A percentile compares a stretch with the other conserved stretches of the same genome.
Evolutionary conservation across 2,329 filamentous ascomycete genomes (phyloP).

Genomic region (Pseudocercospora eumusae): DNA sequence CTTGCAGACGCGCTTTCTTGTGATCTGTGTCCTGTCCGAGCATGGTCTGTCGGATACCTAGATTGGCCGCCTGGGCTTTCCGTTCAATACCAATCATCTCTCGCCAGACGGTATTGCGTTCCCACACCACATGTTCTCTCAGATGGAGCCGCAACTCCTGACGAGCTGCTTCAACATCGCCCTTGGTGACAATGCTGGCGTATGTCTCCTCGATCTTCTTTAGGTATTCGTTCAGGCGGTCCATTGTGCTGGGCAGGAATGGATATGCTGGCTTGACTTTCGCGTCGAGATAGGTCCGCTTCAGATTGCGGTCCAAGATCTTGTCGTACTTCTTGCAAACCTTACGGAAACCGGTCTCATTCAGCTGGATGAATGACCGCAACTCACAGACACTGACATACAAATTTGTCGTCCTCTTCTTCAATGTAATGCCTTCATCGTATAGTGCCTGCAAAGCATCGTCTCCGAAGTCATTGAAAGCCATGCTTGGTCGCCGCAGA

Average conservation of each 20-base stretch:
- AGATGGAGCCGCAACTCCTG: slow-evolving; percentile 87
- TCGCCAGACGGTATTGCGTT: slow-evolving; percentile 96
- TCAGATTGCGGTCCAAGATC: slow-evolving; percentile 80
- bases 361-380: slow-evolving; percentile 93
- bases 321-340: slow-evolving; percentile 99
- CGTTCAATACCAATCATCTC: slow-evolving; percentile 98
- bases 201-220: slow-evolving; percentile 75
- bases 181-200: slow-evolving; percentile 76
- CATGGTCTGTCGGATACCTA: slow-evolving; percentile 75
- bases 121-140: slow-evolving; percentile 97
- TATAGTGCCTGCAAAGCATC: slow-evolving; percentile 70
- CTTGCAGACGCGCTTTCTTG: slow-evolving; percentile 72
- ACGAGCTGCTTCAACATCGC: slow-evolving; percentile 73
- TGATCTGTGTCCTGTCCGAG: slow-evolving; percentile 73
- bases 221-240: slow-evolving; percentile 70
- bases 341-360: slow-evolving; percentile 94
- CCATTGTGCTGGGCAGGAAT: slow-evolving; percentile 73
- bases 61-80: slow-evolving; percentile 88
- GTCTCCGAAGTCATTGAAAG: slow-evolving; percentile 77
- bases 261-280: slow-evolving; percentile 77
- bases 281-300: slow-evolving; percentile 71
- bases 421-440: slow-evolving; percentile 77
- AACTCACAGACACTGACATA: slow-evolving; percentile 94
- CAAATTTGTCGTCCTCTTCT: slow-evolving; percentile 82
- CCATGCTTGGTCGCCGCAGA: slow-evolving; percentile 61